Evolutionary conservation across 116 monocot genomes (phyloP), one percentile per base, ranked within the genome.

Genomic region (Phalaenopsis hybrid): DNA sequence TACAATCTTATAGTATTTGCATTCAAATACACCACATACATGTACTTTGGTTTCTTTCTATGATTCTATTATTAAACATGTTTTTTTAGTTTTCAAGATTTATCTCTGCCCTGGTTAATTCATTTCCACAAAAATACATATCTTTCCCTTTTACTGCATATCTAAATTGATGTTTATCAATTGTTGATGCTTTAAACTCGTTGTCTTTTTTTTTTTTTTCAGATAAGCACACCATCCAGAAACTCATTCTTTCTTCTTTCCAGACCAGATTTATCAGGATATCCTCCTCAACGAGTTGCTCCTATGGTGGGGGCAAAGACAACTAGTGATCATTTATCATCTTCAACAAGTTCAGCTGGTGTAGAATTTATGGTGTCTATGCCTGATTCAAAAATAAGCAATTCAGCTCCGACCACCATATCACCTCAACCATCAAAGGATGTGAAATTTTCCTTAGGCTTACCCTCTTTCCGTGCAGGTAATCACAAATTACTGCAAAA

Each of bases 381-480:
- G 76, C 69, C 43, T 81, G 81, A 80, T 49, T 75, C n/a, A 50
- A 61, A 67, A 28, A 50, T 15, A 44, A 57, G 67, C 37, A 67
- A 81, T 81, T 28, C n/a, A 76, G 51, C 80, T 78, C 18, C 82
- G 46, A 44, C 44, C 55, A 11, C 61, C 82, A 45, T 44, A 77
- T 65, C 61, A 33, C 45, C 48, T 58, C 51, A 83, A 79, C 77
- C 28, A 46, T 45, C 75, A 20, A 78, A 85, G 20, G 63, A 83
- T 79, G 75, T 51, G 51, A 80, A 41, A 37, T 28, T 86, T 79
- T 86, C 86, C 28, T 79, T 93, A 58, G 89, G 88, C 43, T 86
- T 93, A 68, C 91, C 93, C 10, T 41, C 80, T 4, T 72, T 93
- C 65, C 81, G 18, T n/a, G 84, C 89, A 86, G 93, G 93, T 93